Percentiles rank a stretch among this genome's conserved stretches.
Conservation (phyloP, 78 protist genomes). For the Guillardia theta region DNA sequence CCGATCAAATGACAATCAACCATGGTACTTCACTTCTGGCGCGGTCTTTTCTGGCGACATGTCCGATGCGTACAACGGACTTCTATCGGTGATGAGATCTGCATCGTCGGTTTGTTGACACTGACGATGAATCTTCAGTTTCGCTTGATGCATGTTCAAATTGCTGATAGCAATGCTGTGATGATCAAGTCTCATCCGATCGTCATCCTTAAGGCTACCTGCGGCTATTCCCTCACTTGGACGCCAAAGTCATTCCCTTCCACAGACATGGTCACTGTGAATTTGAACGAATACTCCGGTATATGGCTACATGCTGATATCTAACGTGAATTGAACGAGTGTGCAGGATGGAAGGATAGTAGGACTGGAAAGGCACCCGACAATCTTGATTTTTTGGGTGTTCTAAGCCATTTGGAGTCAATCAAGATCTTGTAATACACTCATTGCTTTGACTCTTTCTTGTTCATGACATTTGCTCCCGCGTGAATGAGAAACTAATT, state of each 20-base stretch:
- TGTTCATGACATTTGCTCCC: background rate
- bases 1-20: too few relatives aligned
- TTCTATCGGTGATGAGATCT: too few relatives aligned
- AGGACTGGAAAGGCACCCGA: background rate
- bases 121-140: too few relatives aligned
- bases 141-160: background rate
- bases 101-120: too few relatives aligned
- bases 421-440: too few relatives aligned
- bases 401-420: background rate
- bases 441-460: too few relatives aligned
- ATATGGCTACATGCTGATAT: background rate
- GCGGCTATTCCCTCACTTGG: background rate
- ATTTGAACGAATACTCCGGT: background rate
- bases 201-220: background rate
- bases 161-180: background rate
- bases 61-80: too few relatives aligned
- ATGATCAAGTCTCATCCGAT: background rate
- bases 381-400: background rate
- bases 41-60: too few relatives aligned
- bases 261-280: background rate
- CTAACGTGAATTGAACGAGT: background rate
- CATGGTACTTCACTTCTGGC: too few relatives aligned
- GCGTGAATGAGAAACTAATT: background rate
- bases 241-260: background rate
- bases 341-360: background rate